These are phyloP conservation scores for Gymnopilus dilepis DNA, from an alignment of 768 basidiomycete genomes.

Conservation along the genomic window DNA sequence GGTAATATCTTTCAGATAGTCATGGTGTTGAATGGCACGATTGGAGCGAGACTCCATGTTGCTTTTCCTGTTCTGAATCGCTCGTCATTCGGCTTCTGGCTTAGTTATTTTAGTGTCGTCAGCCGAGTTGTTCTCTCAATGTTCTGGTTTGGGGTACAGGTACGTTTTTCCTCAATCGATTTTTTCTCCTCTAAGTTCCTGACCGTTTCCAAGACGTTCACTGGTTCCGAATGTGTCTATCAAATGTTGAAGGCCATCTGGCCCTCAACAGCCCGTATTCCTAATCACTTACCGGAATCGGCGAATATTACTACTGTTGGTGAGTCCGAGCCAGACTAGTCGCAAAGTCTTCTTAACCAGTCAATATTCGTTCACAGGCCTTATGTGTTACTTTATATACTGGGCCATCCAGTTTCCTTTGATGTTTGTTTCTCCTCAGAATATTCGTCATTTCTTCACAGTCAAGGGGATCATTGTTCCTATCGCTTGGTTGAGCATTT, in stretches of 20 bases:
- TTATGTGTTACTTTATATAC: conserved; percentile 78
- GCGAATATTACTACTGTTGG: conserved; percentile 70
- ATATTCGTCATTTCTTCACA: conserved; percentile 77
- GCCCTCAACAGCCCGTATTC: conserved; percentile 69
- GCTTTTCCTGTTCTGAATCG: conserved; percentile 80
- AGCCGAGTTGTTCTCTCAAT: conserved; percentile 77
- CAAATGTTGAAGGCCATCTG: conserved; percentile 87
- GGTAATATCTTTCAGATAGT: conserved; percentile 36
- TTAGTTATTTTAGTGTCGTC: conserved; percentile 85
- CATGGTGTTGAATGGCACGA: conserved; percentile 80
- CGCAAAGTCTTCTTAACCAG: too few relatives aligned
- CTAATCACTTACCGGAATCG: conserved; percentile 62
- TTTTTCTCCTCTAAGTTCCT: not conserved
- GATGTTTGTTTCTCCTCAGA: conserved; percentile 77
- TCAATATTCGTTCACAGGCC: conserved; percentile 42
- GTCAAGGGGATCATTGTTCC: conserved; percentile 71
- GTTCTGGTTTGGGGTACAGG: conserved; percentile 85
- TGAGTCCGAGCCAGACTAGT: conserved; percentile 33
- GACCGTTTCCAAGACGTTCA: conserved; percentile 45
- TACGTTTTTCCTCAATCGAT: conserved; percentile 27
- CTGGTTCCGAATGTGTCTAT: conserved; percentile 76
- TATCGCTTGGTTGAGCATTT: conserved; percentile 67
- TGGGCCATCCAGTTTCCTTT: conserved; percentile 82
- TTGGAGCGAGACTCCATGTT: conserved; percentile 78
- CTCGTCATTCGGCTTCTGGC: conserved; percentile 89